Percentiles rank a stretch among this genome's conserved stretches.
Evolutionary conservation across 345 rosid genomes (phyloP).

Genomic region (Mallotus nudiflorus): DNA sequence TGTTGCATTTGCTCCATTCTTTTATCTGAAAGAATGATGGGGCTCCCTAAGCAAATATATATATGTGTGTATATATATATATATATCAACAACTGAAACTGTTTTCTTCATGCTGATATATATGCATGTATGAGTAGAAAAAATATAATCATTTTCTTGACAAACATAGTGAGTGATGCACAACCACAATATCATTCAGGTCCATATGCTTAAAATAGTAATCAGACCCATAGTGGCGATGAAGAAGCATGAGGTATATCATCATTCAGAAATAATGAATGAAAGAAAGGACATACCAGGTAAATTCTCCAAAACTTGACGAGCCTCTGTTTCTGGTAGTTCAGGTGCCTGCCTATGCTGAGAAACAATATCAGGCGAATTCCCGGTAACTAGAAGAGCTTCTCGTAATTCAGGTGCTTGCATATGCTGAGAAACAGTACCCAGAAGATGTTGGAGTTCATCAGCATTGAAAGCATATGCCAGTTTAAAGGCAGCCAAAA

Average conservation of each 20-base stretch:
- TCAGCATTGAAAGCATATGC: conserved; percentile 29
- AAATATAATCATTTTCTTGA: too few relatives aligned
- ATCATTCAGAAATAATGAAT: background rate
- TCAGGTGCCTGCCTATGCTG: too few relatives aligned
- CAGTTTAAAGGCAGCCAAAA: conserved; percentile 45
- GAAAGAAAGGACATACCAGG: conserved; percentile 29
- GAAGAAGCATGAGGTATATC: too few relatives aligned
- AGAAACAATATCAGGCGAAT: too few relatives aligned
- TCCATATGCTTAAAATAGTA: background rate
- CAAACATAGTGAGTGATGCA: too few relatives aligned
- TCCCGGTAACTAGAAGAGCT: conserved; percentile 38
- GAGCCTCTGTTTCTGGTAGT: too few relatives aligned
- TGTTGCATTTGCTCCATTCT: conserved; percentile 10
- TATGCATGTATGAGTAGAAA: too few relatives aligned
- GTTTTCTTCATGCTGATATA: too few relatives aligned
- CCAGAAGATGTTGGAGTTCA: conserved; percentile 31
- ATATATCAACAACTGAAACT: background rate
- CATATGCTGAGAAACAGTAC: conserved; percentile 32
- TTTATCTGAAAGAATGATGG: background rate
- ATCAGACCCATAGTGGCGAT: background rate
- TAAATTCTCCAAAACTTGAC: conserved; percentile 28
- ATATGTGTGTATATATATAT: too few relatives aligned
- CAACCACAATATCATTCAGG: background rate
- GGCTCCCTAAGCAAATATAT: conserved; percentile 1
- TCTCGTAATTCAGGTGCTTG: conserved; percentile 32